These are phyloP conservation scores for Piper longum DNA, from an alignment of 164 flowering plant genomes.

Conservation along the genomic window DNA sequence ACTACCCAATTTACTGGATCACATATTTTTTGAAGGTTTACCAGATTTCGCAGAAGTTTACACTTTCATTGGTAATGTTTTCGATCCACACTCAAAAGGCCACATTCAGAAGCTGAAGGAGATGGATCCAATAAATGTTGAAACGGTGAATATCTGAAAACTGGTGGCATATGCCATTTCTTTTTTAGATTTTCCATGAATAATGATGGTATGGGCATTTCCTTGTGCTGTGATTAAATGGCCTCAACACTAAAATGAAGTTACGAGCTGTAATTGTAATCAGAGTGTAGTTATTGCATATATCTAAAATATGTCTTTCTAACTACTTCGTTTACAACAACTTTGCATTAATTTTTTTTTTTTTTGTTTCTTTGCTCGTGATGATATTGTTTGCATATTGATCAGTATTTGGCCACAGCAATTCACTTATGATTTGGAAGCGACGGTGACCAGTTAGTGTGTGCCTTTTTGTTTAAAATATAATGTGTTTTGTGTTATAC, in stretches of 20 bases:
- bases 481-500: conserved; percentile 6
- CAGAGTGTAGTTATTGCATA: no score
- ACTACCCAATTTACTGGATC: background rate
- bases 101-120: conserved; percentile 64
- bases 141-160: conserved; percentile 43
- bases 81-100: conserved; percentile 50
- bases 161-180: background rate
- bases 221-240: no score
- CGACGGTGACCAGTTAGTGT: background rate
- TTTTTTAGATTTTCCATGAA: no score
- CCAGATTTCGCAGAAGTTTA: conserved; percentile 81
- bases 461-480: background rate
- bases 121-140: conserved; percentile 78
- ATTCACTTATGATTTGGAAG: background rate
- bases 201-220: background rate
- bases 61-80: conserved; percentile 73
- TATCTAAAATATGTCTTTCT: background rate
- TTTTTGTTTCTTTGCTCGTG: no score
- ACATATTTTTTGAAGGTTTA: conserved; percentile 32
- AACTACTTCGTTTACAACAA: background rate
- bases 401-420: background rate
- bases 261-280: no score
- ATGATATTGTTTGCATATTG: no score
- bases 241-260: no score
- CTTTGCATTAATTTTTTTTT: background rate